Evolutionary conservation across 192 early-diverging fungal species (phyloP).

Genomic region (Allomyces macrogynus): DNA sequence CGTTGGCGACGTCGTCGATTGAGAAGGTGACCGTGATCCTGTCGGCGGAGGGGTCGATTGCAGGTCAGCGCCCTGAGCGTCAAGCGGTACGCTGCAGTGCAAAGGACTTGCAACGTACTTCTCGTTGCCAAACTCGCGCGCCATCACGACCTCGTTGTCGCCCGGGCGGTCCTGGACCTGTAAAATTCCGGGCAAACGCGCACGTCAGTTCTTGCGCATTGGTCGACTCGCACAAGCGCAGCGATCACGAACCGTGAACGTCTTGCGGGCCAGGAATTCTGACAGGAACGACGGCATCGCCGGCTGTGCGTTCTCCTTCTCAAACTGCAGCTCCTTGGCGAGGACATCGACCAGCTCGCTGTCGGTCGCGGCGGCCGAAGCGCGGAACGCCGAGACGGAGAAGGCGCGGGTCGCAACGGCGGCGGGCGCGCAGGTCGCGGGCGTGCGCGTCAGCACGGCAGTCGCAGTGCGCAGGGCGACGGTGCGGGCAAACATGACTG

Average conservation of each 20-base stretch:
- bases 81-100: background rate
- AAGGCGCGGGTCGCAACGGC: too few species aligned
- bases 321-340: slow-evolving; percentile 52
- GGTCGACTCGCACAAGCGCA: background rate
- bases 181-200: background rate
- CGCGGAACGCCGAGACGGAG: too few species aligned
- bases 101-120: slow-evolving; percentile 25
- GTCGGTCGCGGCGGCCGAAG: slow-evolving; percentile 19
- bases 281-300: slow-evolving; percentile 47
- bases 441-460: too few species aligned
- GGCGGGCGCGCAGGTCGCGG: too few species aligned
- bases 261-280: slow-evolving; percentile 40
- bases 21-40: slow-evolving; percentile 72
- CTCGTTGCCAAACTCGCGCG: slow-evolving; percentile 75
- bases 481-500: too few species aligned
- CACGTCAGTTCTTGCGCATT: background rate
- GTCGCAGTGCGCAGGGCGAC: too few species aligned
- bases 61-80: background rate
- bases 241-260: slow-evolving; percentile 17
- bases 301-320: slow-evolving; percentile 35
- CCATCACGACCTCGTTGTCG: slow-evolving; percentile 54
- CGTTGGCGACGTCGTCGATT: slow-evolving; percentile 63
- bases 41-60: background rate
- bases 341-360: slow-evolving; percentile 49
- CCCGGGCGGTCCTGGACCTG: slow-evolving; percentile 64